Evolutionary conservation across 75 land plant species (phyloP).

Genomic region (Isoetes taiwanensis): DNA sequence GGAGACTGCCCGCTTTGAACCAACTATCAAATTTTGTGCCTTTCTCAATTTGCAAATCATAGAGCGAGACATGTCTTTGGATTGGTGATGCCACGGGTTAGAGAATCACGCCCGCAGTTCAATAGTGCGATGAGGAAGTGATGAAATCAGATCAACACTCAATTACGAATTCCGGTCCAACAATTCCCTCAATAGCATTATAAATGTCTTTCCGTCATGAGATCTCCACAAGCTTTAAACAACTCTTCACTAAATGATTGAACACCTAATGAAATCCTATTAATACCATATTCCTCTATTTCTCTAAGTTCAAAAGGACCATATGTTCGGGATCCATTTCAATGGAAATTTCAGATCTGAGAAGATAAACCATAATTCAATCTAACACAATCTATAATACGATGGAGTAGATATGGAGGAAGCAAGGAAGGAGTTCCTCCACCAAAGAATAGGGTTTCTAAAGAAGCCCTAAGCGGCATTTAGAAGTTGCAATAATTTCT

Average conservation of each 20-base stretch:
- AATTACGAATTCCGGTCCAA: conserved; percentile 43
- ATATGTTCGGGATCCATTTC: conserved; percentile 97
- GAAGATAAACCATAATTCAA: conserved; percentile 36
- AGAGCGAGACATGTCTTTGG: conserved; percentile 71
- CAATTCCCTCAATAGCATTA: conserved; percentile 63
- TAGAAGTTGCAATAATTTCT: conserved; percentile 42
- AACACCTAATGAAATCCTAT: conserved; percentile 87
- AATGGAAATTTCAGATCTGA: conserved; percentile 61
- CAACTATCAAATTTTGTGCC: conserved; percentile 72
- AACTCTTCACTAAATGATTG: conserved; percentile 78
- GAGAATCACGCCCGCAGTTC: conserved; percentile 66
- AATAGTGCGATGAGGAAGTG: conserved; percentile 72
- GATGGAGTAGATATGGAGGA: conserved; percentile 46
- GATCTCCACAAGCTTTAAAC: conserved; percentile 77
- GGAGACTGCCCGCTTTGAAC: conserved; percentile 87
- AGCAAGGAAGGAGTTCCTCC: conserved; percentile 94
- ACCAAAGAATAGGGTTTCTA: conserved; percentile 80
- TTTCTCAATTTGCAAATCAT: conserved; percentile 91
- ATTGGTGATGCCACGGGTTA: conserved; percentile 39
- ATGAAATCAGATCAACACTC: conserved; percentile 90
- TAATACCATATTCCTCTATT: conserved; percentile 54
- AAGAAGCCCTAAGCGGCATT: conserved; percentile 20
- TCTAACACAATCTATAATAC: conserved; percentile 34
- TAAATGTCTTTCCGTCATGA: conserved; percentile 65
- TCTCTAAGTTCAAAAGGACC: conserved; percentile 29